Conservation (phyloP, 169 alveolate species). For the Amoebophrya sp. region DNA sequence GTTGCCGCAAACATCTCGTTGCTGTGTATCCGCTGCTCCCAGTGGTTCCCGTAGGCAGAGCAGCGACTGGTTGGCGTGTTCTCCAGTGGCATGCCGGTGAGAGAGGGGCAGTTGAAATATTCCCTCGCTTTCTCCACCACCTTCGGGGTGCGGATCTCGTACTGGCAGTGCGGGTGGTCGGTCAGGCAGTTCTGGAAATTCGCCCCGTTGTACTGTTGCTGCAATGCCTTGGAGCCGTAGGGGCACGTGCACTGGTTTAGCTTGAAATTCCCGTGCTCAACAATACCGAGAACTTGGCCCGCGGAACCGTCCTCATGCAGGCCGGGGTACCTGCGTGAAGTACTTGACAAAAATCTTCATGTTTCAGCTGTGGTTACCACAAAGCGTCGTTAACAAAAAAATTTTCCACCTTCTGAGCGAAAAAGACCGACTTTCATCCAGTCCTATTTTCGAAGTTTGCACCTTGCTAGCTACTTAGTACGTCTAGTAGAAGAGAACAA, state of each 20-base stretch:
- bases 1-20: neutral
- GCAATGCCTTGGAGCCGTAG: neutral
- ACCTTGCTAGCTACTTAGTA: too few relatives aligned
- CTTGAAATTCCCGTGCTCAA: neutral
- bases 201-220: neutral
- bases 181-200: neutral
- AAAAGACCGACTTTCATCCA: too few relatives aligned
- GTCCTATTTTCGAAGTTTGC: too few relatives aligned
- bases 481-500: too few relatives aligned
- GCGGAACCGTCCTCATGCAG: too few relatives aligned
- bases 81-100: neutral
- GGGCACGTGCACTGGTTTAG: neutral
- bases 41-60: neutral
- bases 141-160: neutral
- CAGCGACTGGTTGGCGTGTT: neutral
- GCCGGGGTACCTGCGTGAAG: too few relatives aligned
- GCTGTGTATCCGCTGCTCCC: neutral
- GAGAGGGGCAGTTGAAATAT: neutral
- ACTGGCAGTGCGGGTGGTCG: constrained; percentile 9
- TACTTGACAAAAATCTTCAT: too few relatives aligned
- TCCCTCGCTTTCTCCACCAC: neutral
- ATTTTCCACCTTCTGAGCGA: too few relatives aligned
- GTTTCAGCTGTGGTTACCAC: too few relatives aligned
- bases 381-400: too few relatives aligned
- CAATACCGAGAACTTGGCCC: neutral